Evolutionary conservation across 164 flowering plant species (phyloP).

Genomic region (Vitis amurensis): DNA sequence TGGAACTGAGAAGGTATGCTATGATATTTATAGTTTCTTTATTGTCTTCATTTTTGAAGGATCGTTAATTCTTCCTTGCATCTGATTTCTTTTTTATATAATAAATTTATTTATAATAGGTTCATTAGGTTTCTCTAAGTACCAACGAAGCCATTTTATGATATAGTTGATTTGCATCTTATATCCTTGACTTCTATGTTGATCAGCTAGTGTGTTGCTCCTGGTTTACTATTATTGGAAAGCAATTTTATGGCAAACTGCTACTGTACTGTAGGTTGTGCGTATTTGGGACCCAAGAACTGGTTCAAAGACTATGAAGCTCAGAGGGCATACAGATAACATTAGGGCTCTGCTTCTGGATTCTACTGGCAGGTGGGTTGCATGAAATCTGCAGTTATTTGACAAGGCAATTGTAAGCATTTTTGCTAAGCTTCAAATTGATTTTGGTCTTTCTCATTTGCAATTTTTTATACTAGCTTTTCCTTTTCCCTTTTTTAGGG

Average conservation of each 20-base stretch:
- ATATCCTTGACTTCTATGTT: no score
- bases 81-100: no score
- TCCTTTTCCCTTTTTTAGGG: no score
- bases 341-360: conserved; percentile 88
- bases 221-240: no score
- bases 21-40: conserved; percentile 9
- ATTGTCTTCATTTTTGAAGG: neutral
- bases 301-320: conserved; percentile 92
- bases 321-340: conserved; percentile 96
- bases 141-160: no score
- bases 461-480: neutral
- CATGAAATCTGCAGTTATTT: neutral
- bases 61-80: no score
- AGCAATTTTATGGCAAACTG: neutral
- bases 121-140: no score
- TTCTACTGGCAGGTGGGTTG: conserved; percentile 87
- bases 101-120: no score
- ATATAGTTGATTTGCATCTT: no score
- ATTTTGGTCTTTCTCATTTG: neutral
- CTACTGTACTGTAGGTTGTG: conserved; percentile 59
- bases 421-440: no score
- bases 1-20: conserved; percentile 94
- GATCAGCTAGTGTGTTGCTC: no score
- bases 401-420: no score
- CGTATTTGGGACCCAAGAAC: conserved; percentile 99